phyloP scores from a whole-genome alignment of 2,329 filamentous ascomycete species.

The Trichoderma aggressivum region DNA sequence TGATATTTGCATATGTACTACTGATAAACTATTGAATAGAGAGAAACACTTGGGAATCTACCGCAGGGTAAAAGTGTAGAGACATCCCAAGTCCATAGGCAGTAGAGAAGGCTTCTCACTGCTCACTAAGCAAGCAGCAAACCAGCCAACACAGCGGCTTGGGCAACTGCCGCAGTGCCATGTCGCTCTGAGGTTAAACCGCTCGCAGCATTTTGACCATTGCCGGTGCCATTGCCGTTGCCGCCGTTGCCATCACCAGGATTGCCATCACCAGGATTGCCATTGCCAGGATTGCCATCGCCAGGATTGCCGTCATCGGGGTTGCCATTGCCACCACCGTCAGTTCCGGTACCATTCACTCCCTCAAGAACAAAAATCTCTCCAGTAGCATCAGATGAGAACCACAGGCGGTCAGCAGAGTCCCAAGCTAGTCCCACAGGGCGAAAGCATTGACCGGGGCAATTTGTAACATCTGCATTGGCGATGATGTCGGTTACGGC shows the following conservation, averaged over 20 bases:
- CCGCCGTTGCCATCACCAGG: constrained; percentile 6
- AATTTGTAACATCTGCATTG: constrained; percentile 51
- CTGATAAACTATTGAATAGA: background rate
- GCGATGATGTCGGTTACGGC: constrained; percentile 52
- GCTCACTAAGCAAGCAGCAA: constrained; percentile 27
- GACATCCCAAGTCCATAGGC: background rate
- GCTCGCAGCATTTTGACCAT: constrained; percentile 17
- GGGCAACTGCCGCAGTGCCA: constrained; percentile 26
- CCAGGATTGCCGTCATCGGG: background rate
- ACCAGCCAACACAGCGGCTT: constrained; percentile 30
- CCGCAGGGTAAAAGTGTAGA: background rate
- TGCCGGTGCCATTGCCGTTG: background rate
- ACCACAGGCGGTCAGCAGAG: constrained; percentile 53
- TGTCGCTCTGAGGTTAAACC: constrained; percentile 23
- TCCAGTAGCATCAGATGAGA: constrained; percentile 61
- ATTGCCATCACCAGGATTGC: background rate
- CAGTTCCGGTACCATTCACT: background rate
- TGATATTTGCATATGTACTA: background rate
- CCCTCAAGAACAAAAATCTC: constrained; percentile 59
- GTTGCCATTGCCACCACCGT: background rate
- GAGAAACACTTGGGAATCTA: background rate
- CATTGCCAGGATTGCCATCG: background rate
- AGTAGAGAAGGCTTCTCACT: background rate
- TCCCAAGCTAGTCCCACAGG: constrained; percentile 58
- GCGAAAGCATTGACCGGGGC: constrained; percentile 58